Evolutionary conservation across 345 rosid species (phyloP).

Genomic region (Gossypium arboreum): DNA sequence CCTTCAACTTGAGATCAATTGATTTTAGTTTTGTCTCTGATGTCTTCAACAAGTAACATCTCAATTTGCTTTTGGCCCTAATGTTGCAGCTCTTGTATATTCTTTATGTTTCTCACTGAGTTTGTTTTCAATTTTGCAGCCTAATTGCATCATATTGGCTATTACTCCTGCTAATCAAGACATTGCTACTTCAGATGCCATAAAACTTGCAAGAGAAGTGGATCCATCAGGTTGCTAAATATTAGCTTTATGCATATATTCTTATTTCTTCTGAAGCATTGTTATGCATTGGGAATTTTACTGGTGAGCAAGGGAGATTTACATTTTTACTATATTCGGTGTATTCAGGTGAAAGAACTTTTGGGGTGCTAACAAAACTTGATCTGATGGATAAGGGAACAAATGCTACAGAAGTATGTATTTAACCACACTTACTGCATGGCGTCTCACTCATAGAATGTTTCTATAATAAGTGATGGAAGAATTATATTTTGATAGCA

Average conservation of each 20-base stretch:
- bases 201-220: conserved; percentile 98
- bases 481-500: neutral
- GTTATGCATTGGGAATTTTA: neutral
- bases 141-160: conserved; percentile 95
- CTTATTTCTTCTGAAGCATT: conserved; percentile 1
- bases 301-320: conserved; percentile 6
- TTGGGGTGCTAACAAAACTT: conserved; percentile 95
- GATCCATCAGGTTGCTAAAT: conserved; percentile 78
- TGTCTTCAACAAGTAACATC: conserved; percentile 1
- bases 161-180: conserved; percentile 99
- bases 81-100: too few relatives aligned
- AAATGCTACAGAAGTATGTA: conserved; percentile 75
- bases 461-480: conserved; percentile 16
- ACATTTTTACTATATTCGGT: conserved; percentile 14
- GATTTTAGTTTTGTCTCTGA: neutral
- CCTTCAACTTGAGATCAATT: neutral
- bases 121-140: conserved; percentile 50
- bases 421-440: conserved; percentile 13
- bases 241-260: conserved; percentile 15
- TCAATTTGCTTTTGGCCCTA: neutral
- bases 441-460: neutral
- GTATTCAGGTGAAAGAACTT: conserved; percentile 86
- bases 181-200: conserved; percentile 99
- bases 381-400: conserved; percentile 99
- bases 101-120: conserved; percentile 12